Conservation (phyloP, 495 filamentous ascomycete species). For the Geoglossum glabrum region DNA sequence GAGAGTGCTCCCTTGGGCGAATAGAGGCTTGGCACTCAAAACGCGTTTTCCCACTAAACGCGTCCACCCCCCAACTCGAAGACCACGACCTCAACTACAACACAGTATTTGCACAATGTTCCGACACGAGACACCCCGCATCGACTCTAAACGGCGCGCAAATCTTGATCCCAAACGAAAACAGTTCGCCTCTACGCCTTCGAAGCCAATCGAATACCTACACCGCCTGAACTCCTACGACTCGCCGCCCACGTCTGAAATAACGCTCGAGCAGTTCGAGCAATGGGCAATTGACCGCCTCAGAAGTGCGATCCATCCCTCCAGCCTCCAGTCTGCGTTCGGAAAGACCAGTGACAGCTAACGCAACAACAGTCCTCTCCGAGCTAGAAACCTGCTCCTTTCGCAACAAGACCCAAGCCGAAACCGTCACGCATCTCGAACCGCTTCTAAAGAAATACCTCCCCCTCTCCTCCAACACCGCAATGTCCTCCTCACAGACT, state of each 20-base stretch:
- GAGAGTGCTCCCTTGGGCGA: no score
- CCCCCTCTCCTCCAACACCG: conserved; percentile 58
- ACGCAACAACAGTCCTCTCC: conserved; percentile 46
- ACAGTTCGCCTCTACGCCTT: conserved; percentile 59
- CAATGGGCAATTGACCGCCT: conserved; percentile 97
- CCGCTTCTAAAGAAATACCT: conserved; percentile 72
- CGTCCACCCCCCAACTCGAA: background rate
- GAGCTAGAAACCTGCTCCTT: conserved; percentile 93
- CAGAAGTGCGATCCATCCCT: conserved; percentile 30
- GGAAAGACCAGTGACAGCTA: background rate
- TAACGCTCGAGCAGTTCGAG: conserved; percentile 94
- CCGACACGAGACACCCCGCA: conserved; percentile 46
- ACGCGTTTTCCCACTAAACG: background rate
- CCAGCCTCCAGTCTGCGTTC: background rate
- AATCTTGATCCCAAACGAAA: conserved; percentile 59
- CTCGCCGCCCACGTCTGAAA: conserved; percentile 72
- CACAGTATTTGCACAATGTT: conserved; percentile 35
- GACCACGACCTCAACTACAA: background rate
- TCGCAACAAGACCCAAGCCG: conserved; percentile 62
- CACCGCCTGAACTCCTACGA: conserved; percentile 86
- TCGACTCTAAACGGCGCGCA: conserved; percentile 62
- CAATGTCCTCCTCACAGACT: conserved; percentile 33
- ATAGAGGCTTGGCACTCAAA: no score
- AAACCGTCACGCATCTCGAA: conserved; percentile 60
- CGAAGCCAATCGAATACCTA: conserved; percentile 54